phyloP scores from a whole-genome alignment of 169 alveolate species.

The Cryptosporidium parvum region DNA sequence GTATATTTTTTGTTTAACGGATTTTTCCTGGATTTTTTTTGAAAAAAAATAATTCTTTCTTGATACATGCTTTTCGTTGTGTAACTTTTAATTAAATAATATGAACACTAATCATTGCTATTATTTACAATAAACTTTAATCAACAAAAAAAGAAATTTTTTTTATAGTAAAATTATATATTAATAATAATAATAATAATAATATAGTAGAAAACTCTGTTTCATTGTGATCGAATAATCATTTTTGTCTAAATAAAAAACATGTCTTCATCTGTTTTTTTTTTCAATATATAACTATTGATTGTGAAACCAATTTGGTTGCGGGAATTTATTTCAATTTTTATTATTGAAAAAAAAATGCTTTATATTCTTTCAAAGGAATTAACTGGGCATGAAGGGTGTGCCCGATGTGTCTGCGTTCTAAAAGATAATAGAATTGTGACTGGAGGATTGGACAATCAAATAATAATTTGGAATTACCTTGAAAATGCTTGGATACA shows the following conservation, averaged over 20 bases:
- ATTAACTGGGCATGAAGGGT: slow-evolving; percentile 49
- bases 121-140: neutral
- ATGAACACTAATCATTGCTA: neutral
- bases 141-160: too few species aligned
- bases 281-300: neutral
- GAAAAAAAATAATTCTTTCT: too few species aligned
- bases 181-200: too few species aligned
- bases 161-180: too few species aligned
- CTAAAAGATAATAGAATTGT: slow-evolving; percentile 49
- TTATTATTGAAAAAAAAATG: slow-evolving; percentile 1
- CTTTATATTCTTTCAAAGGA: slow-evolving; percentile 39
- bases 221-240: neutral
- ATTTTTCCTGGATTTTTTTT: too few species aligned
- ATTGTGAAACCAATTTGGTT: neutral
- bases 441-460: slow-evolving; percentile 62
- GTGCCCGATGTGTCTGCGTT: slow-evolving; percentile 52
- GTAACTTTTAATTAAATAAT: neutral
- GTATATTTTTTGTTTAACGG: neutral
- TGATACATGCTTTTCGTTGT: neutral
- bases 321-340: neutral
- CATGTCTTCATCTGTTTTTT: neutral
- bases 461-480: slow-evolving; percentile 43
- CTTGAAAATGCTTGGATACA: slow-evolving; percentile 5
- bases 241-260: too few species aligned
- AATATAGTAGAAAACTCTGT: too few species aligned